Evolutionary conservation across 1,284 basidiomycete genomes (phyloP), one percentile per base, ranked within the genome.

Genomic region (Peniophora sp.): DNA sequence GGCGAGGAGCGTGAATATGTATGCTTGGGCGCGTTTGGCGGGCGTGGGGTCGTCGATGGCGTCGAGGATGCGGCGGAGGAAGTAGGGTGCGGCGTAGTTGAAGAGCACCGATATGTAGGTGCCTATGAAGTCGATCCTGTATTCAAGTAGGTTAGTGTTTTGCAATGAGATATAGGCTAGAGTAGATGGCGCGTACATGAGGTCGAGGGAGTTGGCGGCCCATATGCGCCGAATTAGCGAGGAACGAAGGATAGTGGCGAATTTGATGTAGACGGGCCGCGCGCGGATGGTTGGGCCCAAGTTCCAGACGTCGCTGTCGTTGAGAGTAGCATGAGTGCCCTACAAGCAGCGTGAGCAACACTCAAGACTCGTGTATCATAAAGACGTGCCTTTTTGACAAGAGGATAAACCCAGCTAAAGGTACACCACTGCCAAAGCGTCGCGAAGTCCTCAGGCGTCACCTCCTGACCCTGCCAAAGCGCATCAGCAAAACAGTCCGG

Each of bases 401-500:
- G 71, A 0, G 83, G 80, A 53, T 77, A 74, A 44, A 93, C 73
- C 92, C 91, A 94, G 24, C 62, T 68, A 67, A 93, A 94, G 0
- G 85, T 82, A n/a, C 87, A 67, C 86, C 90, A 92, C 5, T 79
- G 75, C 68, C 76, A 83, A 0, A 94, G 71, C 0, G 81, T 75
- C 3, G 86, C 85, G 55, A 84, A 83, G 60, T 93, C 90, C 62
- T 95, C 92, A 0, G 80, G 80, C 0, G 77, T 72, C 39, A 83
- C 60, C n/a, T 73, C 63, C 50, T 66, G 59, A 8, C 79, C 80
- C 81, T 83, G 48, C 22, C n/a, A n/a, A 36, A 9, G 45, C 37
- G 41, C 36, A 20, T 41, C 20, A 48, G 8, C 36, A 51, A 12
- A 20, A 17, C 27, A 14, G 48, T n/a, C 20, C 14, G 34, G 39